Evolutionary conservation across 2,329 filamentous ascomycete species (phyloP).

Genomic region (Cytospora piceicola): DNA sequence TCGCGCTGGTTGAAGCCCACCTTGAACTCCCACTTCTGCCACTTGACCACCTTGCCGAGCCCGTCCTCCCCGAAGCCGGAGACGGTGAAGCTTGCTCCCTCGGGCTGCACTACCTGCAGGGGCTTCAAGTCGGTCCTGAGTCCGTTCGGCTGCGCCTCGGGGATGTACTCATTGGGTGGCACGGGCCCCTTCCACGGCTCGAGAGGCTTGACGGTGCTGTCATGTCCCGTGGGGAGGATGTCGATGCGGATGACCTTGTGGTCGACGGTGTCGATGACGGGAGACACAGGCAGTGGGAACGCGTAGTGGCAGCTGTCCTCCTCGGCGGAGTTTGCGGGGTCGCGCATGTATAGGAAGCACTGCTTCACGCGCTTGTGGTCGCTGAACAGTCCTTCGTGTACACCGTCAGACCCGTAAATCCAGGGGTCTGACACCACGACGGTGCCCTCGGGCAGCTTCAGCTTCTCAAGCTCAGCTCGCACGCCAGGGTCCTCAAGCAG

Average conservation of each 20-base stretch:
- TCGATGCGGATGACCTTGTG: slow-evolving; percentile 72
- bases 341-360: slow-evolving; percentile 69
- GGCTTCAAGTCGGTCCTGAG: slow-evolving; percentile 65
- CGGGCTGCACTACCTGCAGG: slow-evolving; percentile 64
- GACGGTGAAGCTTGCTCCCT: slow-evolving; percentile 61
- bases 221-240: slow-evolving; percentile 67
- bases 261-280: slow-evolving; percentile 65
- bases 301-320: slow-evolving; percentile 72
- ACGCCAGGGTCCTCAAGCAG: slow-evolving; percentile 60
- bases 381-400: slow-evolving; percentile 50
- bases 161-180: slow-evolving; percentile 65
- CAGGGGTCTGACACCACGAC: slow-evolving; percentile 65
- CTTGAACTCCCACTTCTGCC: slow-evolving; percentile 60
- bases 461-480: slow-evolving; percentile 63
- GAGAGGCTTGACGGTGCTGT: slow-evolving; percentile 59
- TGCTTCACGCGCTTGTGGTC: slow-evolving; percentile 57
- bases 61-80: slow-evolving; percentile 34
- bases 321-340: slow-evolving; percentile 61
- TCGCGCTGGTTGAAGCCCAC: slow-evolving; percentile 69
- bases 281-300: slow-evolving; percentile 68
- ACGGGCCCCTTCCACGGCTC: slow-evolving; percentile 58
- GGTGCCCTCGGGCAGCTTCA: slow-evolving; percentile 63
- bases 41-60: slow-evolving; percentile 37
- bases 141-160: slow-evolving; percentile 57
- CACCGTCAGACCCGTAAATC: slow-evolving; percentile 63